Conservation (phyloP, 805 yeast species). For the Candida sanyiensis region DNA sequence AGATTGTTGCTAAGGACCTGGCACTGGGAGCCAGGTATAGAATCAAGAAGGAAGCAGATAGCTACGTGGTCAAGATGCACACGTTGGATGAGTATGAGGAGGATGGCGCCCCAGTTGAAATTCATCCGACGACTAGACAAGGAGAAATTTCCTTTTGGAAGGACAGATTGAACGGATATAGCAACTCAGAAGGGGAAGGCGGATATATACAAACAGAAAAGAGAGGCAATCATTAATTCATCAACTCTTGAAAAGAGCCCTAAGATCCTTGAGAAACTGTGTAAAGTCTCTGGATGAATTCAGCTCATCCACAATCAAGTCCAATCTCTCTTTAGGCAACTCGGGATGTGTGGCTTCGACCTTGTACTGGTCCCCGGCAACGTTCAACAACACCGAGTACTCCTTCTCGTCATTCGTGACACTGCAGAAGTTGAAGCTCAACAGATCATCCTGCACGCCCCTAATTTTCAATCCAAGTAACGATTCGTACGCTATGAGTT, state of each 20-base stretch:
- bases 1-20: constrained; percentile 65
- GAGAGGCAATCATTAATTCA: too few species aligned
- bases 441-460: constrained; percentile 40
- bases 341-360: constrained; percentile 36
- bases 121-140: constrained; percentile 25
- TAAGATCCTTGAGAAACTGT: constrained; percentile 19
- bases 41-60: constrained; percentile 20
- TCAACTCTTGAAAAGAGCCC: constrained; percentile 17
- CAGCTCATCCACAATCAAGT: constrained; percentile 13
- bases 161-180: constrained; percentile 15
- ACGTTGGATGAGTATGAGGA: constrained; percentile 21
- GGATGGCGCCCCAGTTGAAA: constrained; percentile 18
- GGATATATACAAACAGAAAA: background rate
- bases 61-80: constrained; percentile 12
- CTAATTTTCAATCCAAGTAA: constrained; percentile 51
- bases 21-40: constrained; percentile 43
- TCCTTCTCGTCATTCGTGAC: constrained; percentile 40
- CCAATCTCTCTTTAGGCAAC: constrained; percentile 24
- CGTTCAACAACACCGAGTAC: constrained; percentile 40
- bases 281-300: constrained; percentile 20
- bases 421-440: constrained; percentile 44
- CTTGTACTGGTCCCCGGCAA: constrained; percentile 36
- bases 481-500: constrained; percentile 45
- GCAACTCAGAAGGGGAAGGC: background rate
- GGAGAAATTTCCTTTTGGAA: constrained; percentile 24